Evolutionary conservation across 768 basidiomycete species (phyloP).

Genomic region (Mycena vulgaris): DNA sequence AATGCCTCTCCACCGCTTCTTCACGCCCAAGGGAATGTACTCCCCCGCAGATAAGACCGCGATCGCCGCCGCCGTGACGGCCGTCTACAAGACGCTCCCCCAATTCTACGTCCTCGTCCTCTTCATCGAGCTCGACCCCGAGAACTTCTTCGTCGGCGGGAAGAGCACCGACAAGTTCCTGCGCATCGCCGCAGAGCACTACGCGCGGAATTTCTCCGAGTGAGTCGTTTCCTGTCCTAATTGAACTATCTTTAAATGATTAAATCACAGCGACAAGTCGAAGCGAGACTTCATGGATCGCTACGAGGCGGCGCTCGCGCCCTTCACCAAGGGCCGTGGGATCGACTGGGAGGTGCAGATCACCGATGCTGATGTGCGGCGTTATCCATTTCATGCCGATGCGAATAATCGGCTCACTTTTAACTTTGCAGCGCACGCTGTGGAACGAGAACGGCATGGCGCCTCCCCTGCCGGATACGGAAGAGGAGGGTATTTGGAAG

Average conservation of each 20-base stretch:
- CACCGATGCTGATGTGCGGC: slow-evolving; percentile 31
- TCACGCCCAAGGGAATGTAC: slow-evolving; percentile 41
- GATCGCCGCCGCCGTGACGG: slow-evolving; percentile 40
- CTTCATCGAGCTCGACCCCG: slow-evolving; percentile 43
- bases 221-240: not conserved
- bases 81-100: slow-evolving; percentile 37
- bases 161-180: slow-evolving; percentile 35
- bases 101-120: slow-evolving; percentile 44
- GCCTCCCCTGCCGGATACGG: slow-evolving; percentile 27
- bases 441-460: slow-evolving; percentile 36
- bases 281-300: slow-evolving; percentile 33
- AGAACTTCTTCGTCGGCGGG: slow-evolving; percentile 41
- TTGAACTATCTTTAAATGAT: not conserved
- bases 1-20: slow-evolving; percentile 48
- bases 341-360: slow-evolving; percentile 40
- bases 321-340: slow-evolving; percentile 34
- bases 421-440: slow-evolving; percentile 19
- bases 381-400: not conserved
- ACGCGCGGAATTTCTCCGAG: slow-evolving; percentile 38
- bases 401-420: not conserved
- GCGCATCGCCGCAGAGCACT: slow-evolving; percentile 41
- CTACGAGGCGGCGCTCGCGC: slow-evolving; percentile 32
- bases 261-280: not conserved
- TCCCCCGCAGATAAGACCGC: slow-evolving; percentile 41
- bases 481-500: slow-evolving; percentile 37